These are phyloP conservation scores for Pestalotiopsis sp. DNA, from an alignment of 2,329 filamentous ascomycete species.

Conservation along the genomic window DNA sequence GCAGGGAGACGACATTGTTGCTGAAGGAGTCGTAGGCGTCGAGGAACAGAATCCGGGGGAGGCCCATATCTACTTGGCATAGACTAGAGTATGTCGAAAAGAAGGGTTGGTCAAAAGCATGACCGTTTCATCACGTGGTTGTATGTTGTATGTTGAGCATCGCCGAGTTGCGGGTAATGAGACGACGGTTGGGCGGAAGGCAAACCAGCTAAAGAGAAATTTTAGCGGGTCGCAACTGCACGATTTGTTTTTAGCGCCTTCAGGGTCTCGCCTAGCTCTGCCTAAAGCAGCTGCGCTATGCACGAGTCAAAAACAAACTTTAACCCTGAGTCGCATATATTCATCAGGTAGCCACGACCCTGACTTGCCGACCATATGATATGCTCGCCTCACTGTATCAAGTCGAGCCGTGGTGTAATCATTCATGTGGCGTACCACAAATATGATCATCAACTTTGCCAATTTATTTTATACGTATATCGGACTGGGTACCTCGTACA, in stretches of 20 bases:
- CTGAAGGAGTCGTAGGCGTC: slow-evolving; percentile 98
- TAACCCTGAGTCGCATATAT: not conserved
- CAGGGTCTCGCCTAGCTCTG: not conserved
- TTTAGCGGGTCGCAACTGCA: slow-evolving; percentile 8
- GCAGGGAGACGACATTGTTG: slow-evolving; percentile 86
- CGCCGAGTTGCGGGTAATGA: not conserved
- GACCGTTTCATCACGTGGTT: not conserved
- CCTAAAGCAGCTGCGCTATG: not conserved
- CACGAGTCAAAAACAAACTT: not conserved
- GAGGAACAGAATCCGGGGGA: slow-evolving; percentile 74
- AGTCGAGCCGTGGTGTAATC: too few species aligned
- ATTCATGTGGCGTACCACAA: too few species aligned
- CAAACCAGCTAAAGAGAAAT: slow-evolving; percentile 1
- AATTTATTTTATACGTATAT: too few species aligned
- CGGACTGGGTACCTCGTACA: too few species aligned
- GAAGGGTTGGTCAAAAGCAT: not conserved
- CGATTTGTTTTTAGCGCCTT: not conserved
- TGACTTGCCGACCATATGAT: too few species aligned
- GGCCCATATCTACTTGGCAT: slow-evolving; percentile 25
- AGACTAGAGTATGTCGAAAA: too few species aligned
- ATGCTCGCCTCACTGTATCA: too few species aligned
- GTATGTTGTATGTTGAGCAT: not conserved
- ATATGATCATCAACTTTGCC: too few species aligned
- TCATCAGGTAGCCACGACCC: not conserved
- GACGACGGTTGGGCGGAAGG: not conserved